Evolutionary conservation across 768 basidiomycete genomes (phyloP), one percentile per base, ranked within the genome.

Genomic region (Mrakia gelida): DNA sequence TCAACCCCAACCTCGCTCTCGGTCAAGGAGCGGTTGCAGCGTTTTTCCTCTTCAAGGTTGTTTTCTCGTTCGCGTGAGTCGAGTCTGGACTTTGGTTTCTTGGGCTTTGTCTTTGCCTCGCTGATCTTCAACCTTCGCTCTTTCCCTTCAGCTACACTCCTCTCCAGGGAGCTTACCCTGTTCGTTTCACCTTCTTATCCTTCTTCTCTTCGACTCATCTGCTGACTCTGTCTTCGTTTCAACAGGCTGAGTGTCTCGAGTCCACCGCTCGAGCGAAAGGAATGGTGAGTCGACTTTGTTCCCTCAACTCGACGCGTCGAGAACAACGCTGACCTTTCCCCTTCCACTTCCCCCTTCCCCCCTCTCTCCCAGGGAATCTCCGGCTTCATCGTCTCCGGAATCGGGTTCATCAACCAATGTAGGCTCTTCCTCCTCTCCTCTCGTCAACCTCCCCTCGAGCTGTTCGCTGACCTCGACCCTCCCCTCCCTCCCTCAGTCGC

Each of bases 211-310:
- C 23, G 11, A n/a, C n/a, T n/a, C n/a, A 18, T 45, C 49, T 5
- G 26, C 23, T 28, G 2, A 28, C 9, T 45, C 9, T 32, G 21
- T 30, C 18, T 2, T 26, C 13, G 6, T 2, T 21, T 26, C 21
- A 8, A 21, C 54, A 56, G 54, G 86, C 87, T 28, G 89, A 90
- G 80, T 88, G 87, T 80, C 83, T 90, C n/a, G 85, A 87, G 74
- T 89, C 87, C 71, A 89, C 88, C 56, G 87, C 88, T 45, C 87
- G 89, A 67, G 89, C 89, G 10, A 90, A 90, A 82, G 89, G 89
- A 76, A 88, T 90, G 86, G 88, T 54, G 49, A 73, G 41, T 26
- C 49, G 71, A 38, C 38, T 34, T 23, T 16, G 4, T n/a, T n/a
- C 71, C n/a, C n/a, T n/a, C n/a, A n/a, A 38, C 4, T 41, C 54